Percentiles rank a stretch among this genome's conserved stretches.
These are phyloP conservation scores for Ophiostoma angusticollis DNA, from an alignment of 2,329 filamentous ascomycete species.

Conservation along the genomic window DNA sequence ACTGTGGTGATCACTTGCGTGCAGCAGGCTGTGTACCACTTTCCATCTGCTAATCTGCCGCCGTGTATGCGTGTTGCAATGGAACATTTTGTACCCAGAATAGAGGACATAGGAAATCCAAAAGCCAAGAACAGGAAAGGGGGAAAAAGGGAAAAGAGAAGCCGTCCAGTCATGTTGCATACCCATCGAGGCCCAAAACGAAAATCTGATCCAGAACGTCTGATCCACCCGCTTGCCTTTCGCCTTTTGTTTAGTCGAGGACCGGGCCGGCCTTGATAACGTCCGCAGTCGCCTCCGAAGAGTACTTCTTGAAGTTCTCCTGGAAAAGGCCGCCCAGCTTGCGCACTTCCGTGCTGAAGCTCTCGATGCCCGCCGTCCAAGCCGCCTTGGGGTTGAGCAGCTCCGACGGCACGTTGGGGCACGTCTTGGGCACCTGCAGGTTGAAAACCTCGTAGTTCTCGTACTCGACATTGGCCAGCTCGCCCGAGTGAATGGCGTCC, in stretches of 20 bases:
- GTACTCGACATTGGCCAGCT: constrained; percentile 85
- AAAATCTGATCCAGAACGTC: too few species aligned
- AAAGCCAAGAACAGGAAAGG: background rate
- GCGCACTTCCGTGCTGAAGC: constrained; percentile 76
- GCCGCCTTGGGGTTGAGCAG: constrained; percentile 88
- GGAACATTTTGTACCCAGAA: background rate
- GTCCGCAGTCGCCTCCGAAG: constrained; percentile 67
- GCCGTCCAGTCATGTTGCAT: too few species aligned
- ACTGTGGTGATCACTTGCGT: constrained; percentile 1
- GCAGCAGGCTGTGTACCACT: too few species aligned
- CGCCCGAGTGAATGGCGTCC: constrained; percentile 93
- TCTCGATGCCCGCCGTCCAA: constrained; percentile 71
- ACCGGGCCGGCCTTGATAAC: constrained; percentile 56
- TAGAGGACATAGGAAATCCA: background rate
- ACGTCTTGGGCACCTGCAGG: constrained; percentile 85
- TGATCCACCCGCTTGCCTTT: background rate
- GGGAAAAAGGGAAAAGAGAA: background rate
- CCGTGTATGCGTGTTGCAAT: background rate
- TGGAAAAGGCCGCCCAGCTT: constrained; percentile 85
- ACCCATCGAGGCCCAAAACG: too few species aligned
- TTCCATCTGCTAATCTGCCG: background rate
- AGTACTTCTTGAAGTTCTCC: constrained; percentile 97
- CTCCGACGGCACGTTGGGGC: constrained; percentile 78
- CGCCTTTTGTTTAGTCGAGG: constrained; percentile 20
- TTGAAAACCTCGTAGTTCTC: constrained; percentile 97